Base-by-base conservation (phyloP, 441 rosid species). In the Brassica hybrid region DNA sequence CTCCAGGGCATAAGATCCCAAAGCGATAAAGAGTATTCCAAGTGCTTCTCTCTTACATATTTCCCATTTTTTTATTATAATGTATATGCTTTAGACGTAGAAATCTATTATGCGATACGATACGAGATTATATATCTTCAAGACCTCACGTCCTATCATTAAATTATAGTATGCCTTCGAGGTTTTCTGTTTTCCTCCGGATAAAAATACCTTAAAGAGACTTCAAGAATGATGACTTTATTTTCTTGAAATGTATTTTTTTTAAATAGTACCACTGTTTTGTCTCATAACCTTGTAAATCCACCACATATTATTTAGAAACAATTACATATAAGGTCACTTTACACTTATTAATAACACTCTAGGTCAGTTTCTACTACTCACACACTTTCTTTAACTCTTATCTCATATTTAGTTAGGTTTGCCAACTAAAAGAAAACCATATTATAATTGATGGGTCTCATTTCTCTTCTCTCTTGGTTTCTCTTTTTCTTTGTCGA, bases 1-100 rank as follows among this genome's bases (percentile, higher is more conserved):
- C 21, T 67, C 67, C 67, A 75, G 14, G 58, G 80, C 80, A 65
- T 77, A 65, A 56, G 32, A 41, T 57, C 72, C 80, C 43, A 65
- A 71, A 77, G 58, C 65, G 17, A 38, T 48, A 72, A 70, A 50
- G 63, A 50, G 64, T 69, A 14, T 19, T 36, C 65, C 45, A 76
- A 69, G 67, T 71, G 76, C 76, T 57, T 69, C 56, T 36, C 43
- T 56, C 7, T 48, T 57, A 23, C 50, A 36, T 75, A 11, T 25
- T 13, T 30, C 4, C 65, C 54, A 43, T 19, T 17, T 59, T 67
- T 41, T 30, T 30, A 30, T 30, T 10, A 18, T 45, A 43, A 30
- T 30, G 34, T 41, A 45, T 45, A 43, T 63, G 74, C 70, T 34
- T 7, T 34, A 23, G 27, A 23, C 27, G 3, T 23, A 23, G 27